phyloP scores from a whole-genome alignment of 2,329 filamentous ascomycete genomes.

The Beauveria brongniartii region DNA sequence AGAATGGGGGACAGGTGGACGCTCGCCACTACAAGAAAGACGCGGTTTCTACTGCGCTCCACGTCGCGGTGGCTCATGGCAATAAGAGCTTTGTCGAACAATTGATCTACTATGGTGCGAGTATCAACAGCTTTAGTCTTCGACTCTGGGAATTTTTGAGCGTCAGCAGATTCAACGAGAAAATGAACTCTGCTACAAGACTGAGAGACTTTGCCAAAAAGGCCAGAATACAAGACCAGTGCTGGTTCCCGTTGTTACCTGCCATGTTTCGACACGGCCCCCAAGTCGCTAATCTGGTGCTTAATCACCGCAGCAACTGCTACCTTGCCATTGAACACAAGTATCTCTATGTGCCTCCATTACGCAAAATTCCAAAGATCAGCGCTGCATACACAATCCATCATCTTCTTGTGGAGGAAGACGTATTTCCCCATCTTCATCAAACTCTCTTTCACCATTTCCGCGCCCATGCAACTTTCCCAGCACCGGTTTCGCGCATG shows the following conservation, averaged over 20 bases:
- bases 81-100: neutral
- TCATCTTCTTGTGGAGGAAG: neutral
- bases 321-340: neutral
- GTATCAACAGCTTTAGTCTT: neutral
- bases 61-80: neutral
- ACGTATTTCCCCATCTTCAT: neutral
- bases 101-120: neutral
- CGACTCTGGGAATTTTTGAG: neutral
- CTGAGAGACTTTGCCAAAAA: neutral
- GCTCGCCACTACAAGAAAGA: neutral
- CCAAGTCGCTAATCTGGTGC: neutral
- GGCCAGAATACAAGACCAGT: neutral
- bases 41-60: neutral
- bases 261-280: neutral
- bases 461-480: neutral
- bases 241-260: neutral
- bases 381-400: neutral
- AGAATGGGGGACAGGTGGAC: neutral
- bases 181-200: neutral
- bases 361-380: neutral
- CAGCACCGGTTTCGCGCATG: neutral
- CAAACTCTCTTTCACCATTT: neutral
- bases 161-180: neutral
- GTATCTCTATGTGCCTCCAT: neutral
- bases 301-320: fast-evolving